Base-by-base conservation (phyloP, 495 filamentous ascomycete species). In the Penicillium egyptiacum region DNA sequence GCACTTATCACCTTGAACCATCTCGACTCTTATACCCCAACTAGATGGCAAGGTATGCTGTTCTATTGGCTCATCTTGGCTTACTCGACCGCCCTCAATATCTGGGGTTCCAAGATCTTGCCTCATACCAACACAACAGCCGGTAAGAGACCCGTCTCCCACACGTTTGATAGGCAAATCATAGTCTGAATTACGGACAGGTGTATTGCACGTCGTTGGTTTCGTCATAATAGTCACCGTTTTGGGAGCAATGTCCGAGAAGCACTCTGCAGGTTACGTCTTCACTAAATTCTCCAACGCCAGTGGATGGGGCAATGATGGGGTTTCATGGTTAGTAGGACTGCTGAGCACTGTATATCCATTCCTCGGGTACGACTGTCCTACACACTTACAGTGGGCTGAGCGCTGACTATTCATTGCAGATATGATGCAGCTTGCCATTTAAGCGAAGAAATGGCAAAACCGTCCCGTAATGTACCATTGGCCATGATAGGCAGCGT, bases 401-500 rank as follows among this genome's bases (percentile, higher is more conserved):
- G 20, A 30, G 19, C n/a, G 19, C 53, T 57, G 28, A 58, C 30
- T n/a, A 12, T 23, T 26, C 11, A 16, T 10, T 28, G 3, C 28
- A 65, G 66, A 52, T 69, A 68, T 30, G 62, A 68, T 54, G 67
- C 66, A 2, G 66, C 69, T 55, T 66, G 56, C 60, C 59, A 70
- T 61, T 30, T 74, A 53, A 64, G 75, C 61, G 66, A 74, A 68
- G 59, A 63, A 50, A 31, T 64, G 53, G 53, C 64, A n/a, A 66
- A 61, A 61, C 75, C 53, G 6, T 69, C 46, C 16, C 58, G 50
- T 5, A 67, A 67, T 43, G 73, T 81, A 0, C 78, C 77, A 10
- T 60, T 68, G 40, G 76, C 75, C 10, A 72, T 80, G 61, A 51
- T 80, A 2, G 70, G 66, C 7, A 80, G 77, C 19, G 74, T 72